Evolutionary conservation across 2,329 filamentous ascomycete species (phyloP), one percentile per base, ranked within the genome.

Genomic region (Fusarium zealandicum): DNA sequence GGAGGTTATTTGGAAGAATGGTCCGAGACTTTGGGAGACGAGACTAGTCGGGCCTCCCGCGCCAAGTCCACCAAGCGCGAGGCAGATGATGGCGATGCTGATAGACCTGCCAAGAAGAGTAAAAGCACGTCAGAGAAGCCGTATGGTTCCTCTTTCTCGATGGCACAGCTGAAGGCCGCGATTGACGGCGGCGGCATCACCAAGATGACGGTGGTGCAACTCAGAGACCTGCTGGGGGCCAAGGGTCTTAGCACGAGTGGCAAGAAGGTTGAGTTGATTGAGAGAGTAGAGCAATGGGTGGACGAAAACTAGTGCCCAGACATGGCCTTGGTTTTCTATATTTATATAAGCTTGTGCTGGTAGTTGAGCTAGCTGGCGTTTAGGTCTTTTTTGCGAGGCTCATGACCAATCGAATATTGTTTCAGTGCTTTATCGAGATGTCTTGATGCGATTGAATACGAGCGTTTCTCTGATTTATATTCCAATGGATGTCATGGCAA

Each of bases 1-100:
- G 93, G 92, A 0, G 83, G 85, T 2, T 90, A 92, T 68, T 82
- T 96, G 9, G 79, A 88, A 38, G 86, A 90, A 28, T 96, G 93
- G 87, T 87, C 90, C 4, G 78, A 84, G 30, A 80, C 82, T 10
- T 79, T 97, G 6, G 83, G 89, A 25, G 75, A 82, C 8, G 84
- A 87, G 51, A 71, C 78, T 1, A 69, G 64, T 2, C 65, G 69
- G 9, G 66, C 76, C 5, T 68, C 71, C 46, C 70, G 73, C 20
- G 70, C 69, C 27, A 76, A 76, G 36, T 73, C 77, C 1, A 66
- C 80, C 36, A 87, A 87, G 70, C 78, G 81, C 16, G 81, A 83
- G 49, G 72, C 75, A 1, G 80, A 80, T 8, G 76, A 73, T 1
- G 78, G 79, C 3, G 76, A 76, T 1, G 73, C 68, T 3, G 76